Evolutionary conservation across 2,329 filamentous ascomycete species (phyloP).

Genomic region (Sporothrix globosa): DNA sequence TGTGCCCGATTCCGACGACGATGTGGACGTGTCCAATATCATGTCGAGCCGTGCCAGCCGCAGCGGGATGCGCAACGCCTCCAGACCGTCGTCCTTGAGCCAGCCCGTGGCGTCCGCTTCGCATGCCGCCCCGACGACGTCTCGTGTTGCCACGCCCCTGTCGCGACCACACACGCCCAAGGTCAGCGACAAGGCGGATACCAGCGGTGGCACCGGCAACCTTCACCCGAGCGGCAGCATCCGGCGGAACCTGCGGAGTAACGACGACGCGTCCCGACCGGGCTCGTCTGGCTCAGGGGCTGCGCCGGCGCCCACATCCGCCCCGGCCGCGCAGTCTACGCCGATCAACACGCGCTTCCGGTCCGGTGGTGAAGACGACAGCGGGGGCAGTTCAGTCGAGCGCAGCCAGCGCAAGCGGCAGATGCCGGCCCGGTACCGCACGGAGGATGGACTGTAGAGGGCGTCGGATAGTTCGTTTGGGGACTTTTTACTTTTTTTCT

Average conservation of each 20-base stretch:
- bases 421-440: conserved; percentile 35
- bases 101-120: neutral
- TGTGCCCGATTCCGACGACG: conserved; percentile 33
- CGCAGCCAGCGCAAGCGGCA: conserved; percentile 34
- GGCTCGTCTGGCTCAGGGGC: neutral
- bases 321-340: neutral
- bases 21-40: neutral
- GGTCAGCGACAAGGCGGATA: neutral
- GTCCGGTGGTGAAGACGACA: conserved; percentile 24
- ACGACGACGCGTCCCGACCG: neutral
- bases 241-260: conserved; percentile 12
- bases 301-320: neutral
- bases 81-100: neutral
- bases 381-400: conserved; percentile 26
- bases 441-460: neutral
- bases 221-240: neutral
- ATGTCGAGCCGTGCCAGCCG: neutral
- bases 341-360: neutral
- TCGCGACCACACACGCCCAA: conserved; percentile 18
- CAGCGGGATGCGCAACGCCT: neutral
- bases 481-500: neutral
- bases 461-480: neutral
- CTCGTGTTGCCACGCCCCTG: conserved; percentile 15
- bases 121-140: neutral
- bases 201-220: neutral